Evolutionary conservation across 164 flowering plant genomes (phyloP), one percentile per base, ranked within the genome.

Genomic region (Kingdonia uniflora): DNA sequence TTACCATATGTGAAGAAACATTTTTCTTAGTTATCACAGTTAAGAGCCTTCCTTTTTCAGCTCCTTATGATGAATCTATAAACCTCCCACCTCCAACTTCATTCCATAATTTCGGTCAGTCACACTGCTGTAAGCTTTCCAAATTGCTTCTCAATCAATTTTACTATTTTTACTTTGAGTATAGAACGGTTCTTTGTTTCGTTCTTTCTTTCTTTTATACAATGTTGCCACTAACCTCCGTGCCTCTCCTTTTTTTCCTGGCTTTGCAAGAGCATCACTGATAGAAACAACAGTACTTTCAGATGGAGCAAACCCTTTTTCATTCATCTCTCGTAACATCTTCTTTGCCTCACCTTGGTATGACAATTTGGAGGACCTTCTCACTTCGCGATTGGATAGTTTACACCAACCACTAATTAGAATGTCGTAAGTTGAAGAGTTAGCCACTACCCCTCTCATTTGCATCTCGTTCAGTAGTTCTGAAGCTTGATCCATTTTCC

Each of bases 391-490:
- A 38, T 68, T 61, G n/a, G 85, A 75, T 39, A 80, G 62, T 17
- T 74, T 67, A 66, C 83, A 82, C 84, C 86, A 87, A n/a, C 99
- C 95, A 67, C 73, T 50, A 38, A 92, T 65, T n/a, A 92, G 66
- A 53, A 84, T 80, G 68, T 84, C 80, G 63, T 85, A 88, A 1
- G 96, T 85, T 48, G 89, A 78, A 60, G 87, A 74, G 67, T 73
- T 88, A 35, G 87, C 86, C 1, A 44, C 8, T 1, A 72, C 69
- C 2, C 87, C 94, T 76, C 89, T 76, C 11, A 52, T 48, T 64
- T 66, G 71, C 99, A 92, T 92, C 73, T 88, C 96, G 39, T 76
- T 80, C 70, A 86, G 39, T 49, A 92, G 84, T 68, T 87, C 96
- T 54, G 70, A 76, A 15, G 95, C 96, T 68, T 87, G 91, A 24